A percentile compares a stretch with the other conserved stretches of the same genome.
phyloP scores from a whole-genome alignment of 2,329 filamentous ascomycete genomes.

The Drechslerella coelobrocha region DNA sequence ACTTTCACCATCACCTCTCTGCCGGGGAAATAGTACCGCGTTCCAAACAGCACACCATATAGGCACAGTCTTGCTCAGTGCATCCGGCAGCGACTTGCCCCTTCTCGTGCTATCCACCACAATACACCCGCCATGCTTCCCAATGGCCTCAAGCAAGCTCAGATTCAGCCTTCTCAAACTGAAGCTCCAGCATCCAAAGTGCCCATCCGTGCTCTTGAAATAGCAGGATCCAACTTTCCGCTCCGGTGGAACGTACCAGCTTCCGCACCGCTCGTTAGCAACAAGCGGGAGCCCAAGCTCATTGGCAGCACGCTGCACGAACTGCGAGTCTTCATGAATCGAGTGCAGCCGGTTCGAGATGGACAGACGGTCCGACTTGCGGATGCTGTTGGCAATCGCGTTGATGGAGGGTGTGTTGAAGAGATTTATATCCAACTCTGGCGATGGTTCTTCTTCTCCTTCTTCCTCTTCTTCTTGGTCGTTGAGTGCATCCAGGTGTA shows the following conservation, averaged over 20 bases:
- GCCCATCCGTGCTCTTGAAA: slow-evolving; percentile 98
- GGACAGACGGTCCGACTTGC: slow-evolving; percentile 75
- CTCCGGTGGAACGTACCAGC: slow-evolving; percentile 82
- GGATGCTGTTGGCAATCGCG: slow-evolving; percentile 51
- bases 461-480: slow-evolving; percentile 1
- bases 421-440: slow-evolving; percentile 8
- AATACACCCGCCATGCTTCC: slow-evolving; percentile 73
- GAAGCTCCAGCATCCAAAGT: slow-evolving; percentile 88
- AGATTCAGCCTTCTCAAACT: slow-evolving; percentile 84
- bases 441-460: not conserved
- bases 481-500: not conserved
- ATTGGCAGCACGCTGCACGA: slow-evolving; percentile 70
- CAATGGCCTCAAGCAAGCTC: slow-evolving; percentile 75
- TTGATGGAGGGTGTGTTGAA: slow-evolving; percentile 37
- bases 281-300: slow-evolving; percentile 72
- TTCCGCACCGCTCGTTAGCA: slow-evolving; percentile 93
- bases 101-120: slow-evolving; percentile 91
- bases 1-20: slow-evolving; percentile 60
- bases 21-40: slow-evolving; percentile 72
- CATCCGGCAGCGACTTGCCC: slow-evolving; percentile 94
- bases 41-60: slow-evolving; percentile 94
- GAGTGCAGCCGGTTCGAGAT: slow-evolving; percentile 82
- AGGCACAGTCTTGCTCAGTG: slow-evolving; percentile 88
- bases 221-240: slow-evolving; percentile 78
- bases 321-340: slow-evolving; percentile 76